Evolutionary conservation across 495 filamentous ascomycete genomes (phyloP).

Genomic region (Penicillium longicatenatum): DNA sequence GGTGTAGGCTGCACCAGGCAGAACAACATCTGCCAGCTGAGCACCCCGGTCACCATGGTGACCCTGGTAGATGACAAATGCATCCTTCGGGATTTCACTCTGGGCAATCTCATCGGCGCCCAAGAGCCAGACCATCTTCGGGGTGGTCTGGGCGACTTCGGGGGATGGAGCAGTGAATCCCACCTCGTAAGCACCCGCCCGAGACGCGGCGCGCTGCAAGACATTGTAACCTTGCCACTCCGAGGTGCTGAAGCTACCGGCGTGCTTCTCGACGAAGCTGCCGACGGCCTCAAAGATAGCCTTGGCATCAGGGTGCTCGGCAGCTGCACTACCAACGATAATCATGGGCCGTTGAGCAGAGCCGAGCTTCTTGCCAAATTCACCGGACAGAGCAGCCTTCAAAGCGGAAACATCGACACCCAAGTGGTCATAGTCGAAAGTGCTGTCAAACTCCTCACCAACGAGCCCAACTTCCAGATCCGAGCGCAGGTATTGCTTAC

Average conservation of each 20-base stretch:
- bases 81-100: constrained; percentile 84
- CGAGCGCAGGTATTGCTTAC: constrained; percentile 96
- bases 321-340: constrained; percentile 84
- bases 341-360: constrained; percentile 94
- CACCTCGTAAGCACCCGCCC: constrained; percentile 90
- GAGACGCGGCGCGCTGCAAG: constrained; percentile 88
- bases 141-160: constrained; percentile 73
- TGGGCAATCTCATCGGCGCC: constrained; percentile 88
- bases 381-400: constrained; percentile 80
- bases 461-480: constrained; percentile 92
- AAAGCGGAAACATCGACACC: constrained; percentile 74
- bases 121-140: constrained; percentile 96
- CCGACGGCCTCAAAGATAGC: constrained; percentile 90
- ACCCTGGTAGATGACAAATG: constrained; percentile 96
- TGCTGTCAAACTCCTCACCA: constrained; percentile 87
- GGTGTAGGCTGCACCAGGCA: constrained; percentile 92
- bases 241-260: constrained; percentile 78
- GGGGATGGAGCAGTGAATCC: constrained; percentile 86
- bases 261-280: constrained; percentile 87
- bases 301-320: constrained; percentile 87
- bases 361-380: constrained; percentile 87
- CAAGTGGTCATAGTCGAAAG: constrained; percentile 89
- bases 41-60: constrained; percentile 96
- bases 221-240: constrained; percentile 99
- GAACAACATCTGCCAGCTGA: constrained; percentile 88